Conservation (phyloP, 2,329 filamentous ascomycete species). For the Parastagonospora avenae region DNA sequence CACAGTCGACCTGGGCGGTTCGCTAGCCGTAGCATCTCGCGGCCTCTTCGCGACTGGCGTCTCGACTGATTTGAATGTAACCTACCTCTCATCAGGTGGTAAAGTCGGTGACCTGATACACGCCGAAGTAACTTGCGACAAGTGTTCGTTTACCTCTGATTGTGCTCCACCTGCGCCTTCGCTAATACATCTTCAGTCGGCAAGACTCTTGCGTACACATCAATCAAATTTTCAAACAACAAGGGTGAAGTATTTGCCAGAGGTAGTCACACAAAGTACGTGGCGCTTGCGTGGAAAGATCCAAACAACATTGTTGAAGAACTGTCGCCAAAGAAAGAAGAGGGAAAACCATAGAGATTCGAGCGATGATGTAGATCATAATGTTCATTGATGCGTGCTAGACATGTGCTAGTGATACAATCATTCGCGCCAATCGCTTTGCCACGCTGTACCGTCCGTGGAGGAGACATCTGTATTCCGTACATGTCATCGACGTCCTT, state of each 20-base stretch:
- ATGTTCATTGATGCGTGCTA: background rate
- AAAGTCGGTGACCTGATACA: constrained; percentile 65
- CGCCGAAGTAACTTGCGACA: constrained; percentile 68
- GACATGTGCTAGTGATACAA: constrained; percentile 12
- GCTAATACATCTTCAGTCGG: constrained; percentile 54
- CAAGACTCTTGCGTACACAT: constrained; percentile 69
- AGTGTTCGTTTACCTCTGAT: constrained; percentile 53
- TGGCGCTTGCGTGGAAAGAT: constrained; percentile 66
- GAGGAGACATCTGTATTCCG: too few species aligned
- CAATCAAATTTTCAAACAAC: constrained; percentile 64
- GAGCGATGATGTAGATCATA: background rate
- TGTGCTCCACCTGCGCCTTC: background rate
- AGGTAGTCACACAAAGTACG: constrained; percentile 71
- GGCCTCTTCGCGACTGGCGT: constrained; percentile 70
- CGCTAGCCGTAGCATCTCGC: constrained; percentile 67
- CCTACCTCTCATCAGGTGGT: constrained; percentile 67
- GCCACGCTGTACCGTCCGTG: background rate
- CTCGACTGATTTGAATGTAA: constrained; percentile 70
- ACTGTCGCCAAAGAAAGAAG: constrained; percentile 49
- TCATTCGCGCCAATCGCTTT: background rate
- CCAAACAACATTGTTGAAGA: constrained; percentile 66
- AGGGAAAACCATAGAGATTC: constrained; percentile 13
- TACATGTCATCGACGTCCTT: too few species aligned
- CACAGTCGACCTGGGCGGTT: constrained; percentile 65
- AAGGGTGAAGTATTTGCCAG: constrained; percentile 66